These are phyloP conservation scores for Neurospora crassa DNA, from an alignment of 2,329 filamentous ascomycete genomes.

Conservation along the genomic window DNA sequence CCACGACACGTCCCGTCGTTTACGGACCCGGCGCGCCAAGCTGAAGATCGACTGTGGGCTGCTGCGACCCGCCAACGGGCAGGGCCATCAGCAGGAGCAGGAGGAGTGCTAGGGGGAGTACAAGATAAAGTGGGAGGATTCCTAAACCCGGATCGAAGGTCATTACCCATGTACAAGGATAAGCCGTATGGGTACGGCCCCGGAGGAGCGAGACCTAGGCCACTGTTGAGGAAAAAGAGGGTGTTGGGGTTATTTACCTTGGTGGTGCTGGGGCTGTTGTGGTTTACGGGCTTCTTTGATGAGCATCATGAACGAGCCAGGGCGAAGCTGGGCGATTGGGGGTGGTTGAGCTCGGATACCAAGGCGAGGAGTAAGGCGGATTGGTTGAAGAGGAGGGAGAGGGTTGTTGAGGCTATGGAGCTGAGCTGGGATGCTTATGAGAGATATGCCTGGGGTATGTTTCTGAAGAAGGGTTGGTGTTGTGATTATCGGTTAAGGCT, in stretches of 20 bases:
- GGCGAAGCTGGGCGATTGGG: constrained; percentile 35
- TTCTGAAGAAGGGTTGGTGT: neutral
- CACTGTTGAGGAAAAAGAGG: constrained; percentile 56
- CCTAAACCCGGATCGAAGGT: constrained; percentile 44
- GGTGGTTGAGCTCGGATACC: constrained; percentile 46
- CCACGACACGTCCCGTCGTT: constrained; percentile 64
- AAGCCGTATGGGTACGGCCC: constrained; percentile 74
- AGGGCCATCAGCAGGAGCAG: constrained; percentile 14
- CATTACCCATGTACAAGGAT: constrained; percentile 96
- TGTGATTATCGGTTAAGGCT: constrained; percentile 12
- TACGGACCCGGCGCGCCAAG: constrained; percentile 50
- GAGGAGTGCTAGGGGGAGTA: constrained; percentile 39
- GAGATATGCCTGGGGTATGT: constrained; percentile 85
- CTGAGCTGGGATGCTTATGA: constrained; percentile 91
- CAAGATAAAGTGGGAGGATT: constrained; percentile 55
- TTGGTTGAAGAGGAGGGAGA: constrained; percentile 70
- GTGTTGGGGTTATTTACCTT: constrained; percentile 42
- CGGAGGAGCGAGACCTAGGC: constrained; percentile 47
- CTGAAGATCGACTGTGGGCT: constrained; percentile 60
- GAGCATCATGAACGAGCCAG: constrained; percentile 26
- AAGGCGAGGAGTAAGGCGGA: constrained; percentile 39
- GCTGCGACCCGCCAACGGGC: constrained; percentile 9
- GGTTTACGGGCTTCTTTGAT: constrained; percentile 57
- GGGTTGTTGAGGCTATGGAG: constrained; percentile 81
- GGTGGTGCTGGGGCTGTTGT: constrained; percentile 51